Conservation (phyloP, 2,329 filamentous ascomycete species). For the Aspergillus quadricinctus region DNA sequence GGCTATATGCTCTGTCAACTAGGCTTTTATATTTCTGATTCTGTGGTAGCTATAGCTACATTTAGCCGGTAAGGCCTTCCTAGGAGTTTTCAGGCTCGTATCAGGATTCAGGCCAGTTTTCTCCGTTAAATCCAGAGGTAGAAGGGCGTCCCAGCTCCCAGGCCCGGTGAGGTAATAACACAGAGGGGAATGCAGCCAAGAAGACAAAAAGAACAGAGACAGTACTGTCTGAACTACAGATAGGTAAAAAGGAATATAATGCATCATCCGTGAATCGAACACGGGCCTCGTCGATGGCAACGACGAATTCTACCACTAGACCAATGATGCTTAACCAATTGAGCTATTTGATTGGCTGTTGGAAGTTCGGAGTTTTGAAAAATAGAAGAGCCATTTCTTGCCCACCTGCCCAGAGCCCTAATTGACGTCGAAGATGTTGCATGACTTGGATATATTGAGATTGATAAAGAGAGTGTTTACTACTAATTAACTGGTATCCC, state of each 20-base stretch:
- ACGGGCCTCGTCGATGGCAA: constrained; percentile 46
- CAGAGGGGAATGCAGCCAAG: too few relatives aligned
- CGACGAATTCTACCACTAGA: constrained; percentile 45
- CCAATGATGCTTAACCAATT: constrained; percentile 35
- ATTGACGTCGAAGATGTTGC: neutral
- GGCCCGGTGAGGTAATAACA: too few relatives aligned
- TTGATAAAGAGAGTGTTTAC: neutral
- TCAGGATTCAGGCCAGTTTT: too few relatives aligned
- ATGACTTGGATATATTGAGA: neutral
- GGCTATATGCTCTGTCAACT: neutral
- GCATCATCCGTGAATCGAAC: constrained; percentile 47
- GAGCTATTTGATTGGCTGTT: neutral
- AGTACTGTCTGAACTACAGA: neutral
- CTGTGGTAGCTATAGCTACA: neutral
- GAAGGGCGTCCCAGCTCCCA: too few relatives aligned
- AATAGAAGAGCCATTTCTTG: too few relatives aligned
- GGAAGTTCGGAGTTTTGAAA: accelerated
- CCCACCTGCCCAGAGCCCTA: too few relatives aligned
- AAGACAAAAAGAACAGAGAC: too few relatives aligned
- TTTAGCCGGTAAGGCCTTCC: too few relatives aligned
- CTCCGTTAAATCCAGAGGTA: too few relatives aligned
- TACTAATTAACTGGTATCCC: neutral
- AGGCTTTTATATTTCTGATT: neutral
- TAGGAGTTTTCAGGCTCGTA: too few relatives aligned
- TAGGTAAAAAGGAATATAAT: constrained; percentile 19